phyloP scores from a whole-genome alignment of 2,329 filamentous ascomycete genomes.

The Penicillium sp. region DNA sequence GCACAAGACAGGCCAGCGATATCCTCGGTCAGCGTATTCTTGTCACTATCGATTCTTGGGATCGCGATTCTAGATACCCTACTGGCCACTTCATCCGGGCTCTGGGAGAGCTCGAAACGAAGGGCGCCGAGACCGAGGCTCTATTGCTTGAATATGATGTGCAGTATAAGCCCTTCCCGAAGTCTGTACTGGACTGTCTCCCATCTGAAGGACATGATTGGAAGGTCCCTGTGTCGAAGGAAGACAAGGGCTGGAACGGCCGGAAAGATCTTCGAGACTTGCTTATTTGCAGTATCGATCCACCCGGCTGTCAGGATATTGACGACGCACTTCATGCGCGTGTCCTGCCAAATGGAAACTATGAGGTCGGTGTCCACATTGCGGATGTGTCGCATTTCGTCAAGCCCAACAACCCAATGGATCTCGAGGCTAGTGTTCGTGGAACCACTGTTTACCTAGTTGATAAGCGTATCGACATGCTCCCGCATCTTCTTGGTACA shows the following conservation, averaged over 20 bases:
- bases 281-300: conserved; percentile 95
- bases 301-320: conserved; percentile 93
- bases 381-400: conserved; percentile 99
- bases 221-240: conserved; percentile 76
- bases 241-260: conserved; percentile 83
- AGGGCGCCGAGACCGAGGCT: conserved; percentile 96
- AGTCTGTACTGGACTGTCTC: conserved; percentile 89
- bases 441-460: conserved; percentile 97
- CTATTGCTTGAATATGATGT: conserved; percentile 93
- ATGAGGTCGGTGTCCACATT: conserved; percentile 95
- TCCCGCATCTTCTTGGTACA: conserved; percentile 92
- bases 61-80: conserved; percentile 87
- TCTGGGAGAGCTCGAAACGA: conserved; percentile 88
- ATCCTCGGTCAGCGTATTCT: conserved; percentile 87
- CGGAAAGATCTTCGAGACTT: conserved; percentile 80
- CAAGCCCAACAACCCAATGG: conserved; percentile 95
- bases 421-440: conserved; percentile 86
- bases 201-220: conserved; percentile 89
- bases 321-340: conserved; percentile 93
- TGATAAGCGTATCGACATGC: conserved; percentile 99
- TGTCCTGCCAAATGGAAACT: conserved; percentile 84
- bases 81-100: conserved; percentile 91
- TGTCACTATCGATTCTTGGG: conserved; percentile 93
- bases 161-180: conserved; percentile 94
- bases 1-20: conserved; percentile 84